Evolutionary conservation across 257 asterid species (phyloP), one percentile per base, ranked within the genome.

Genomic region (Mentha longifolia): DNA sequence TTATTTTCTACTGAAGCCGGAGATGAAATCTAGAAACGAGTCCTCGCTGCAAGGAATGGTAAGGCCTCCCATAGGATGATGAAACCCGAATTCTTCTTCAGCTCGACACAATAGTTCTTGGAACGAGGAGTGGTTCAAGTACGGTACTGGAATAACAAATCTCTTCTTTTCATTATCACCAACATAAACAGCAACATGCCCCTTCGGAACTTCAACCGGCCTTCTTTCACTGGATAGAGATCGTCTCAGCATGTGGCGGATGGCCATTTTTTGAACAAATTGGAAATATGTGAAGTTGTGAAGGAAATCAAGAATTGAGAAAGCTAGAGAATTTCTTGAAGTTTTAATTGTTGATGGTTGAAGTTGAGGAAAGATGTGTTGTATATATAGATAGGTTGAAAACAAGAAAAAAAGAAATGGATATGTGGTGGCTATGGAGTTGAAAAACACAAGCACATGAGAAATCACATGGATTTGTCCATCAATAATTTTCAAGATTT

Each of bases 31-130:
- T 5, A 65, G n/a, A 54, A 89, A 89, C 16, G 65, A 33, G 4
- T 77, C 80, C 37, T 72, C 72, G 35, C 64, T 39, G 70, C 87
- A 86, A 5, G 89, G 91, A 20, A 87, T 73, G 3, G 89, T 85
- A 1, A 85, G 83, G 35, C 89, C 88, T 0, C 91, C 92, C 65
- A 39, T 62, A 0, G 76, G 71, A 8, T 62, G 76, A 39, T 41
- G 13, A 59, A 72, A 81, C 41, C 85, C 79, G 7, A 72, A 81
- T 46, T 82, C 86, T 62, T 82, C 77, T 35, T 82, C 83, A 13
- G 70, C 81, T 42, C 57, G 81, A 22, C 41, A 20, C 5, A 83
- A 12, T 54, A 71, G 14, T 3, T 71, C 69, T 49, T 71, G 76
- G 14, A 71, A 71, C 15, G 76, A 47, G 0, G 74, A 16, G 10